A percentile compares a stretch with the other conserved stretches of the same genome.
phyloP scores from a whole-genome alignment of 2,329 filamentous ascomycete species.

The Venturiaceae sp. region DNA sequence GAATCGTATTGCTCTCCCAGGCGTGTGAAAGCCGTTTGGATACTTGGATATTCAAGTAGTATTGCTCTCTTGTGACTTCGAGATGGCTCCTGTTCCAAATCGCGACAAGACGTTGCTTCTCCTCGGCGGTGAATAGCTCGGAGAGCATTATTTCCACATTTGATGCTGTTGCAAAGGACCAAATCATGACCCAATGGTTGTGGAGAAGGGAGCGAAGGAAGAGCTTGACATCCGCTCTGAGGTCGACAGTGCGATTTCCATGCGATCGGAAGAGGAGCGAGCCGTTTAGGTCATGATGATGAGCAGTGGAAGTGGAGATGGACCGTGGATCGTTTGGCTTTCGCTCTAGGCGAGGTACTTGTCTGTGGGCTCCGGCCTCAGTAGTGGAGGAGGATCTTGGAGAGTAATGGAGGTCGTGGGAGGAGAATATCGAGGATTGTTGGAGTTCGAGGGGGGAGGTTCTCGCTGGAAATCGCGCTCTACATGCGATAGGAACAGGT shows the following conservation, averaged over 20 bases:
- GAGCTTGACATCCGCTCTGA: neutral
- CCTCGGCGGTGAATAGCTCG: neutral
- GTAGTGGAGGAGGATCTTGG: neutral
- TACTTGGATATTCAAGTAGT: neutral
- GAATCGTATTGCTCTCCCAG: neutral
- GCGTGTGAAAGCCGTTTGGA: conserved; percentile 4
- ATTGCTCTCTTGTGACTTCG: neutral
- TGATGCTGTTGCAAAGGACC: neutral
- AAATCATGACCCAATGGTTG: conserved; percentile 3
- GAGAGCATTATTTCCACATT: neutral
- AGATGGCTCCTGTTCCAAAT: neutral
- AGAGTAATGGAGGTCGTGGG: neutral
- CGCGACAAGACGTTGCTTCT: neutral
- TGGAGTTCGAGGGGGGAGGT: too few species aligned
- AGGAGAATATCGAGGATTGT: neutral
- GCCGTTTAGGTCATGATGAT: conserved; percentile 7
- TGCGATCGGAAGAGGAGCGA: neutral
- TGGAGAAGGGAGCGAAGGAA: conserved; percentile 4
- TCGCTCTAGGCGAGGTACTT: neutral
- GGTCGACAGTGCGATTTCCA: neutral
- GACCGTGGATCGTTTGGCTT: neutral
- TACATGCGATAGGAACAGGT: too few species aligned
- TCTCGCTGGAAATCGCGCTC: too few species aligned
- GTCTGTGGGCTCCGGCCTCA: neutral
- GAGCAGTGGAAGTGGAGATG: neutral